phyloP scores from a whole-genome alignment of 345 rosid species.

The Dipteronia dyeriana region DNA sequence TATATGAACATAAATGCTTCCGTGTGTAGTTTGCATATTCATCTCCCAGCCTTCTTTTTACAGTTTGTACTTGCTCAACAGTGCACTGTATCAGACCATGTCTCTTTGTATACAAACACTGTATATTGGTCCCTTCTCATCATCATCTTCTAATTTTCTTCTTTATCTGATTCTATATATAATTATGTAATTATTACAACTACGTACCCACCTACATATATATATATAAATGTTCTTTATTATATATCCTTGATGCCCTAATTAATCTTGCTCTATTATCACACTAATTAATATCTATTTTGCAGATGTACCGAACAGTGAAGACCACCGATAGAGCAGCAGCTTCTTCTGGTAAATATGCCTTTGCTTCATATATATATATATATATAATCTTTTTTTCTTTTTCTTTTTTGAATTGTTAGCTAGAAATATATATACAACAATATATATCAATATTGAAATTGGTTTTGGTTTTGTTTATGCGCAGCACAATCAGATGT shows the following conservation, averaged over 20 bases:
- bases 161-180: constrained; percentile 4
- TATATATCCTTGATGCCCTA: not conserved
- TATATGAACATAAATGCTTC: constrained; percentile 29
- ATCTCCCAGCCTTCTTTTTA: constrained; percentile 24
- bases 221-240: not conserved
- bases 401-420: not conserved
- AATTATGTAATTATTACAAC: not conserved
- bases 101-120: constrained; percentile 19
- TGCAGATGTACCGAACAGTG: constrained; percentile 75
- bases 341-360: constrained; percentile 56
- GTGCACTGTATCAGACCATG: constrained; percentile 32
- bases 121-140: constrained; percentile 26
- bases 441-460: not conserved
- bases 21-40: constrained; percentile 15
- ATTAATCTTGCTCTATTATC: not conserved
- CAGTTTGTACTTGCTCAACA: constrained; percentile 31
- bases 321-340: constrained; percentile 74
- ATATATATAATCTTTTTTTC: too few relatives aligned
- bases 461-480: not conserved
- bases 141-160: constrained; percentile 20
- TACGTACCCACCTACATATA: too few relatives aligned
- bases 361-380: not conserved
- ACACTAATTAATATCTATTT: not conserved
- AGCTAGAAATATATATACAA: not conserved
- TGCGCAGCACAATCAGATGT: constrained; percentile 67